Percentiles rank a stretch among this genome's conserved stretches.
phyloP scores from a whole-genome alignment of 2,329 filamentous ascomycete genomes.

The Pyrenophora tritici-repentis region DNA sequence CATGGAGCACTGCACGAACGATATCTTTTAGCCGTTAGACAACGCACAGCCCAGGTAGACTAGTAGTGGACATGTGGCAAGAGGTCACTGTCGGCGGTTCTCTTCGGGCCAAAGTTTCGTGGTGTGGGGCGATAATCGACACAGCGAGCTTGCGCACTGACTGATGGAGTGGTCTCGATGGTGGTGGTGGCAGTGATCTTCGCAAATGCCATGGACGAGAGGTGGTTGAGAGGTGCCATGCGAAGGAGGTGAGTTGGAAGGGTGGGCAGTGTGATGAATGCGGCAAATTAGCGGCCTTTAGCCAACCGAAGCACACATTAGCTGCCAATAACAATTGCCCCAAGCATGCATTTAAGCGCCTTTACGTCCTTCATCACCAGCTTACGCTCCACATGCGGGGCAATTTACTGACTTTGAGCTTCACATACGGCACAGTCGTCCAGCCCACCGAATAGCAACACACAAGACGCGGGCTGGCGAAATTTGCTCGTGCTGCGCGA shows the following conservation, averaged over 20 bases:
- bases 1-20: slow-evolving; percentile 1
- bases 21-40: slow-evolving; percentile 21
- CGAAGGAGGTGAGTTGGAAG: slow-evolving; percentile 12
- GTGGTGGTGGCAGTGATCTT: slow-evolving; percentile 16
- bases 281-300: slow-evolving; percentile 30
- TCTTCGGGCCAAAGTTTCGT: slow-evolving; percentile 1
- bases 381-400: slow-evolving; percentile 21
- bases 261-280: slow-evolving; percentile 11
- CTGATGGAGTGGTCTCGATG: not conserved
- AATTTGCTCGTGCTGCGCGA: slow-evolving; percentile 30
- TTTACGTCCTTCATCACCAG: slow-evolving; percentile 18
- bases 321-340: slow-evolving; percentile 22
- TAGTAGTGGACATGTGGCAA: slow-evolving; percentile 2
- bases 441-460: slow-evolving; percentile 31
- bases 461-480: slow-evolving; percentile 30
- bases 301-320: slow-evolving; percentile 18
- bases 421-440: slow-evolving; percentile 27
- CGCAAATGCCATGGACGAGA: slow-evolving; percentile 1
- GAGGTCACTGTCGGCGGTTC: slow-evolving; percentile 6
- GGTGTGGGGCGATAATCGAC: slow-evolving; percentile 10
- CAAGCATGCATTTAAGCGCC: slow-evolving; percentile 39
- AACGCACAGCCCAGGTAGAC: slow-evolving; percentile 12
- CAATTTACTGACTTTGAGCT: slow-evolving; percentile 28
- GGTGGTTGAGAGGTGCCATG: slow-evolving; percentile 3
- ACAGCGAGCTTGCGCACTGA: slow-evolving; percentile 1